A percentile compares a stretch with the other conserved stretches of the same genome.
Evolutionary conservation across 805 yeast species (phyloP).

Genomic region (Cyberlindnera meyerae): DNA sequence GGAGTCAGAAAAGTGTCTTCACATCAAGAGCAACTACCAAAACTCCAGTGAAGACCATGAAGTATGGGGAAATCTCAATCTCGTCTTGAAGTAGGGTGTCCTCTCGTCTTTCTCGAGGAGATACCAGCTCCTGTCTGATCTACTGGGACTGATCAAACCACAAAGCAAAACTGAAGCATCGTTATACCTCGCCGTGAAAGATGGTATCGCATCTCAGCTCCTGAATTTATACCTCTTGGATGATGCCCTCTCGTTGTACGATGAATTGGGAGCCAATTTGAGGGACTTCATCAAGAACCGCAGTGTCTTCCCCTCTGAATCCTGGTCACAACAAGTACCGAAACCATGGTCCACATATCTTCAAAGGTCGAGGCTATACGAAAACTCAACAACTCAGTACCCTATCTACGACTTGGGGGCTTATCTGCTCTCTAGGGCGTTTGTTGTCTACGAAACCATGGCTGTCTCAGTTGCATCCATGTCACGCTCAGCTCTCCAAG

Average conservation of each 20-base stretch:
- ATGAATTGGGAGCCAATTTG: conserved; percentile 36
- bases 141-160: not conserved
- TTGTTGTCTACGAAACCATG: conserved; percentile 32
- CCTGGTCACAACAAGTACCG: conserved; percentile 8
- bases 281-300: not conserved
- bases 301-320: conserved; percentile 1
- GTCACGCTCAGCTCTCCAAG: conserved; percentile 37
- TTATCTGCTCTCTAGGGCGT: conserved; percentile 34
- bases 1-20: conserved; percentile 30
- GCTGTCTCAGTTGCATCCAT: conserved; percentile 33
- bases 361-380: conserved; percentile 1
- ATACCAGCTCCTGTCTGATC: conserved; percentile 22
- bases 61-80: conserved; percentile 43
- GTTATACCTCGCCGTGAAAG: conserved; percentile 29
- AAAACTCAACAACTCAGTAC: not conserved
- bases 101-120: conserved; percentile 50
- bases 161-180: conserved; percentile 1
- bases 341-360: conserved; percentile 6
- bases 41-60: conserved; percentile 38
- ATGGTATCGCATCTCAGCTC: conserved; percentile 47
- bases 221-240: conserved; percentile 53
- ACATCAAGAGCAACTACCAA: conserved; percentile 26
- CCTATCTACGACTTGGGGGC: conserved; percentile 17
- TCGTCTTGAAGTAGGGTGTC: conserved; percentile 43
- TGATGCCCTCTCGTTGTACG: conserved; percentile 53